Evolutionary conservation across 768 basidiomycete species (phyloP), one percentile per base, ranked within the genome.

Genomic region (Lactarius trivialis): DNA sequence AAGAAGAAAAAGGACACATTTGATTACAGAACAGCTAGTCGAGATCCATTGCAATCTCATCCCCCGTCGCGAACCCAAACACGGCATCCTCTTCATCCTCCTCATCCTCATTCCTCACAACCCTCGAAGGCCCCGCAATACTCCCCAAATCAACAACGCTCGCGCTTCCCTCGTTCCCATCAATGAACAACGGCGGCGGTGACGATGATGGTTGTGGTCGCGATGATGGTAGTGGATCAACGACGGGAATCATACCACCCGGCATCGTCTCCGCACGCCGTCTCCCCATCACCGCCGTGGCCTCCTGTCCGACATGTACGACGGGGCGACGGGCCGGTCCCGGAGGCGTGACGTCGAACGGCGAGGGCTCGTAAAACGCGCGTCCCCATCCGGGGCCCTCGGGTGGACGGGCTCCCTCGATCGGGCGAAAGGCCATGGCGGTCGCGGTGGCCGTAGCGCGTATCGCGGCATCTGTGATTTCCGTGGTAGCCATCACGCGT

Each of bases 241-340:
- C 39, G 45, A 67, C 58, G 15, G 67, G 67, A 11, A 60, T 54
- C 67, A 67, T 67, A 24, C 67, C 67, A 8, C 67, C 65, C 1
- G 67, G 67, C 67, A 67, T 67, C 21, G 67, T 67, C 53, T 67
- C 67, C 26, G 67, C 67, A 30, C 67, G 67, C 7, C 67, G 67
- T 52, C 67, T 33, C 32, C 45, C 54, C 48, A 56, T 55, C 15
- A 37, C 32, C 3, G 58, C 62, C 8, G 63, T 53, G n/a, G 63
- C 58, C 39, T 64, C 61, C 32, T 64, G 63, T 11, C 64, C 64
- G 15, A 63, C 64, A 7, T 65, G 61, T 11, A 64, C 34, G 24
- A 65, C 61, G 3, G 61, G 61, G 17, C 64, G 64, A 8, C 61
- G 52, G 2, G 32, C 53, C 4, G 61, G 61, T 12, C 56, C 64